Evolutionary conservation across 202 grass and related monocot species (phyloP), one percentile per base, ranked within the genome.

Genomic region (Carex arenaria): DNA sequence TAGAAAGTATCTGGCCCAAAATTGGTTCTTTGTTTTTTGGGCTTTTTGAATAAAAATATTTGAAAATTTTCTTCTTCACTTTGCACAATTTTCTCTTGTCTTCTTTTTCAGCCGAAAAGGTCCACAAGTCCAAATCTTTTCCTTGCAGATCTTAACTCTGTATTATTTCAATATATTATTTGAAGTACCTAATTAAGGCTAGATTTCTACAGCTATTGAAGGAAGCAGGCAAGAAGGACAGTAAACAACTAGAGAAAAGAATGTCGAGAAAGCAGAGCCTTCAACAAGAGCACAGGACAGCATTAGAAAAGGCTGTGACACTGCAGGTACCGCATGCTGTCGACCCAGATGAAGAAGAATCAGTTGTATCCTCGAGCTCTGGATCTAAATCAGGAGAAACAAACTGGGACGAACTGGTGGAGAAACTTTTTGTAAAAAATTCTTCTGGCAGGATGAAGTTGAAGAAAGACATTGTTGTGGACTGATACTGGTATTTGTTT

Each of bases 321-420:
- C 87, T 99, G 42, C 87, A 96, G 15, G 75, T 99, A 82, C 93
- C 91, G 22, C 91, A 96, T 80, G 91, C 91, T 0, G 57, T 82
- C 2, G 78, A 89, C 38, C 74, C 86, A 9, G 47, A 93, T 2
- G 85, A 92, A 69, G 89, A 85, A 40, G 88, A 89, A 55, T 75
- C 56, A 64, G 74, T 61, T 36, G 83, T 83, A 13, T 85, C 12
- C 7, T 43, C 42, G 14, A 76, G 51, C 53, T 86, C 84, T 1
- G 68, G 79, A 38, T 5, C 81, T 1, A 92, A 88, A 86, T 67
- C 85, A 76, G 86, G 84, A 79, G 82, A 83, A 86, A 90, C 91
- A 9, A 99, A 88, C 40, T 99, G 96, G 96, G 89, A 96, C 22
- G 87, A 93, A 7, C 65, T 99, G 79, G 88, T 94, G 38, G 85